These are phyloP conservation scores for Ilex aquifolium DNA, from an alignment of 257 asterid species.

Conservation along the genomic window DNA sequence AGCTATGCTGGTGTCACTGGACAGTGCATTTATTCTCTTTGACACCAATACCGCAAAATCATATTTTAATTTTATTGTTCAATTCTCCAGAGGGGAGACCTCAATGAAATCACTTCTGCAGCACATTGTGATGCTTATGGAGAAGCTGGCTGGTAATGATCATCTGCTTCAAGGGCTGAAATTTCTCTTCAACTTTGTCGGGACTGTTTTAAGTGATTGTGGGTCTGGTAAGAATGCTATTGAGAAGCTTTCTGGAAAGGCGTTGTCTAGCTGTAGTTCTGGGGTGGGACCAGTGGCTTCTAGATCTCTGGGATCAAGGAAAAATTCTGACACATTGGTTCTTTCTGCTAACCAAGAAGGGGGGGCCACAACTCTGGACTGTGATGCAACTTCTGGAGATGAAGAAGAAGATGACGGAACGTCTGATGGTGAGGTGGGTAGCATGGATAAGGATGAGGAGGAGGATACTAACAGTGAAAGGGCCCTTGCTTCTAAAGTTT, in stretches of 20 bases:
- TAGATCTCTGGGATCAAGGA: conserved; percentile 62
- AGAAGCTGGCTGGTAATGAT: conserved; percentile 71
- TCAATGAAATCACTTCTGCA: conserved; percentile 59
- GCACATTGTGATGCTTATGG: conserved; percentile 56
- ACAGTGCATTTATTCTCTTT: conserved; percentile 64
- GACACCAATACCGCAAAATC: conserved; percentile 52
- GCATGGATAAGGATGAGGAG: conserved; percentile 92
- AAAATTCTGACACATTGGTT: conserved; percentile 55
- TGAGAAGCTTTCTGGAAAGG: conserved; percentile 54
- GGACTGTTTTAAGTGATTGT: conserved; percentile 52
- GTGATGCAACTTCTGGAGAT: conserved; percentile 94
- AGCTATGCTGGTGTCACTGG: conserved; percentile 75
- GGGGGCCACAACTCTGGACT: conserved; percentile 66
- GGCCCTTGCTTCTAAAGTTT: conserved; percentile 91
- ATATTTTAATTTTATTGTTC: conserved; percentile 63
- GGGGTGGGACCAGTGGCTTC: conserved; percentile 50
- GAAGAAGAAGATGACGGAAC: conserved; percentile 99
- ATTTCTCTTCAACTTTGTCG: conserved; percentile 72
- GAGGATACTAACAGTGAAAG: conserved; percentile 88
- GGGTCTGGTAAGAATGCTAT: conserved; percentile 40
- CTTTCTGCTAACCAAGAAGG: conserved; percentile 57
- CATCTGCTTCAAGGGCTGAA: conserved; percentile 71
- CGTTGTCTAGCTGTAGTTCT: conserved; percentile 46
- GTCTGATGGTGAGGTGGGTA: conserved; percentile 95
- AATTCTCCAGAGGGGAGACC: conserved; percentile 65